Percentiles rank a stretch among this genome's conserved stretches.
These are phyloP conservation scores for Fusarium lateritium DNA, from an alignment of 2,329 filamentous ascomycete genomes.

Conservation along the genomic window DNA sequence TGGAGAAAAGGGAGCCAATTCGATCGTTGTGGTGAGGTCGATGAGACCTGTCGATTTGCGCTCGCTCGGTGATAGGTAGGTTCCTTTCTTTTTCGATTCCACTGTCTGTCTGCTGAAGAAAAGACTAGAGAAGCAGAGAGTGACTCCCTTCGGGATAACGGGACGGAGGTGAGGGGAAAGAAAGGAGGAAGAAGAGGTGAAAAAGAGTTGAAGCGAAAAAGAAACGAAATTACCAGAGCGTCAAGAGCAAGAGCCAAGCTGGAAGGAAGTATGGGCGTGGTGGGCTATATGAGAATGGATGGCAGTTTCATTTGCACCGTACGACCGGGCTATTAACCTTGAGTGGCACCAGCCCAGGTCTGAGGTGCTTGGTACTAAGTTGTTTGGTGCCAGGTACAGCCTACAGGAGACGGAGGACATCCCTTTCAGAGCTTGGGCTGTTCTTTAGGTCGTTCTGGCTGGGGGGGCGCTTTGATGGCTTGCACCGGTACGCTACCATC, in stretches of 20 bases:
- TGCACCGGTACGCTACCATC: slow-evolving; percentile 29
- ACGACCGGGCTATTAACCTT: slow-evolving; percentile 47
- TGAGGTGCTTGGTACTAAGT: slow-evolving; percentile 44
- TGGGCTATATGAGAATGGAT: slow-evolving; percentile 46
- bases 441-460: slow-evolving; percentile 14
- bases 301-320: slow-evolving; percentile 49
- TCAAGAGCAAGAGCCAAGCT: slow-evolving; percentile 41
- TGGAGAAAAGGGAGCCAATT: slow-evolving; percentile 25
- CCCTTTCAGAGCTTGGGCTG: slow-evolving; percentile 42
- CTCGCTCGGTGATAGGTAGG: slow-evolving; percentile 35
- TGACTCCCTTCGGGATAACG: slow-evolving; percentile 12
- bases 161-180: slow-evolving; percentile 1
- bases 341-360: slow-evolving; percentile 41
- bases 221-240: slow-evolving; percentile 43
- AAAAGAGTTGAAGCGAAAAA: slow-evolving; percentile 36
- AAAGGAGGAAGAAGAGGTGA: slow-evolving; percentile 14
- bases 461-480: slow-evolving; percentile 23
- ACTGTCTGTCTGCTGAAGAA: slow-evolving; percentile 12
- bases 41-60: slow-evolving; percentile 35
- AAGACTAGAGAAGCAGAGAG: slow-evolving; percentile 8
- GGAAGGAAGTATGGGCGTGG: slow-evolving; percentile 41
- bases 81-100: slow-evolving; percentile 33
- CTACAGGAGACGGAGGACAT: slow-evolving; percentile 30
- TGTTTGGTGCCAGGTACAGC: slow-evolving; percentile 41
- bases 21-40: slow-evolving; percentile 10